These are phyloP conservation scores for Trifolium dubium DNA, from an alignment of 306 rosid genomes.

Conservation along the genomic window DNA sequence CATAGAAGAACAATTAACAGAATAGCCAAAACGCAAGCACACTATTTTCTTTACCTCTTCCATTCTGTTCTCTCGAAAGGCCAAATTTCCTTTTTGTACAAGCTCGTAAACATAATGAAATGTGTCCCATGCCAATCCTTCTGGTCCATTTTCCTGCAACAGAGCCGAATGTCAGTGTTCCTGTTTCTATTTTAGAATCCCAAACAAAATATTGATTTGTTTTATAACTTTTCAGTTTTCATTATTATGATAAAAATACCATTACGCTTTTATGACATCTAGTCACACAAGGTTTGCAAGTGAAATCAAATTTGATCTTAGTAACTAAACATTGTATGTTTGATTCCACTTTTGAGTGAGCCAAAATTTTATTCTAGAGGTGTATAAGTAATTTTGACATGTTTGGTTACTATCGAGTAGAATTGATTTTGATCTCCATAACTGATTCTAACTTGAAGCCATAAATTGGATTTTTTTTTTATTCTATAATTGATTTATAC, in stretches of 20 bases:
- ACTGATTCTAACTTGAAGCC: too few species aligned
- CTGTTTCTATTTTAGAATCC: constrained; percentile 21
- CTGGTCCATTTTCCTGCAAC: constrained; percentile 68
- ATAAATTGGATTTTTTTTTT: too few species aligned
- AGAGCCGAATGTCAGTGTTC: constrained; percentile 40
- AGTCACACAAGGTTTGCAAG: background rate
- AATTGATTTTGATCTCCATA: too few species aligned
- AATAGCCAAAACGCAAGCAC: constrained; percentile 13
- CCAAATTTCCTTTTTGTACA: constrained; percentile 75
- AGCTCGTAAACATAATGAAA: constrained; percentile 61
- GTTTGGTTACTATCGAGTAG: too few species aligned
- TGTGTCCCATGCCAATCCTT: constrained; percentile 60
- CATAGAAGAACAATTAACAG: constrained; percentile 24
- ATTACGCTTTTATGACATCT: background rate
- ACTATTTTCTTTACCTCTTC: constrained; percentile 66
- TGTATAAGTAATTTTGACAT: too few species aligned
- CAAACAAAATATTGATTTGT: constrained; percentile 15
- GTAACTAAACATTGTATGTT: background rate
- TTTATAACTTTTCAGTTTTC: constrained; percentile 1
- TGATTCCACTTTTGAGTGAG: too few species aligned
- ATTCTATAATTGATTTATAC: too few species aligned
- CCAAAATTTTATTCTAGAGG: too few species aligned
- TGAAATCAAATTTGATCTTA: background rate
- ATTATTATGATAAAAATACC: background rate
- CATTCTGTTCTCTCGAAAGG: constrained; percentile 64